Percentiles rank a stretch among this genome's conserved stretches.
phyloP scores from a whole-genome alignment of 2,329 filamentous ascomycete genomes.

The Ophiostoma australiae region DNA sequence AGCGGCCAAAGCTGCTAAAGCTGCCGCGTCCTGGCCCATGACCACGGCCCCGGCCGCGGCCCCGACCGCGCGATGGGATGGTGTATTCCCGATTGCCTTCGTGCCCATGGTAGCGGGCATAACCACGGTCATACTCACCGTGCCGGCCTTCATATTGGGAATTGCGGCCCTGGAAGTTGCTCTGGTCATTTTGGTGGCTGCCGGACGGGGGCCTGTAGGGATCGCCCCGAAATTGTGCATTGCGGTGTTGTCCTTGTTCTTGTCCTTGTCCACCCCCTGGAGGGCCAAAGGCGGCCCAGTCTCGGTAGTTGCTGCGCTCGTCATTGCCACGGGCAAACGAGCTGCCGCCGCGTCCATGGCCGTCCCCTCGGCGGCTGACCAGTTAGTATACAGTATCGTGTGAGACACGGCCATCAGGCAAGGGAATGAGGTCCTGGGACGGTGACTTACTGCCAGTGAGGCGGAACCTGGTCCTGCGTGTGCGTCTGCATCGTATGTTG shows the following conservation, averaged over 20 bases:
- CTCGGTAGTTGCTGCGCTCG: not conserved
- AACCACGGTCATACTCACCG: not conserved
- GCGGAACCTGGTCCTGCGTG: not conserved
- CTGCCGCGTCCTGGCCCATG: not conserved
- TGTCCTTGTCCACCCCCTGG: not conserved
- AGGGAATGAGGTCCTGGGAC: not conserved
- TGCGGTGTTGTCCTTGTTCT: not conserved
- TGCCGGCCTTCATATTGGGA: not conserved
- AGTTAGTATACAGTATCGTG: not conserved
- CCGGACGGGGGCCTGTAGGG: not conserved
- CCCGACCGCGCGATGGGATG: not conserved
- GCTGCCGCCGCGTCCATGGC: not conserved
- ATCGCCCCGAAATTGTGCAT: not conserved
- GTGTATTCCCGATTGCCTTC: not conserved
- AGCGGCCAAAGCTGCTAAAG: not conserved
- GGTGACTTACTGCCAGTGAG: conserved; percentile 7
- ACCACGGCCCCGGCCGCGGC: not conserved
- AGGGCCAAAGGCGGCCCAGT: not conserved
- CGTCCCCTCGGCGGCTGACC: not conserved
- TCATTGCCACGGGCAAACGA: not conserved
- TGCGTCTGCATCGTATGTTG: not conserved
- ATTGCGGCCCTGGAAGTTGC: not conserved
- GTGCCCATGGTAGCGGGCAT: not conserved
- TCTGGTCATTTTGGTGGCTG: not conserved
- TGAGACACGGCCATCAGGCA: not conserved